A percentile compares a stretch with the other conserved stretches of the same genome.
phyloP scores from a whole-genome alignment of 805 yeast genomes.

The Yamadazyma olivae region DNA sequence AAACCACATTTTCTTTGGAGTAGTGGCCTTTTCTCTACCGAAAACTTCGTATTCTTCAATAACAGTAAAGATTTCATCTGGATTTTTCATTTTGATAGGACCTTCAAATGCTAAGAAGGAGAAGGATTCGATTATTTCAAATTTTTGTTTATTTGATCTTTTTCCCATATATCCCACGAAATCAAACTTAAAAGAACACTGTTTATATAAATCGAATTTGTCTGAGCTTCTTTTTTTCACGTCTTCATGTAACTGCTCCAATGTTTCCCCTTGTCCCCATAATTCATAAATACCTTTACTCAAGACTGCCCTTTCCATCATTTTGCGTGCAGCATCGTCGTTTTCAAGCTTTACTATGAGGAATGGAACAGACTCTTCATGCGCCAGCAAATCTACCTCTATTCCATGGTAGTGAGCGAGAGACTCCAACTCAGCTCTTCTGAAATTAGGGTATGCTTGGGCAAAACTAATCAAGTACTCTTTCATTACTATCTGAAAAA shows the following conservation, averaged over 20 bases:
- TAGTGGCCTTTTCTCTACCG: constrained; percentile 44
- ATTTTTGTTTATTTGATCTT: constrained; percentile 48
- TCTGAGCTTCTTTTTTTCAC: constrained; percentile 32
- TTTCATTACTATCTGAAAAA: constrained; percentile 30
- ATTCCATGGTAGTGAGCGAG: constrained; percentile 66
- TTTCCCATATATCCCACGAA: constrained; percentile 73
- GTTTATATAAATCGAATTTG: constrained; percentile 36
- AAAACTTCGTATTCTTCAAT: constrained; percentile 66
- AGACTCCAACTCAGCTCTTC: constrained; percentile 81
- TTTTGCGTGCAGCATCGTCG: constrained; percentile 63
- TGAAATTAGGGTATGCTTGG: constrained; percentile 75
- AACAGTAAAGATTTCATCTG: constrained; percentile 67
- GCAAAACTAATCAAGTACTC: constrained; percentile 80
- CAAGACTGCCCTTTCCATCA: constrained; percentile 67
- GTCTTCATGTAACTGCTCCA: constrained; percentile 56
- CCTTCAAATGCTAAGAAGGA: constrained; percentile 71
- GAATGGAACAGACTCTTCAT: constrained; percentile 65
- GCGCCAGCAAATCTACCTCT: constrained; percentile 54
- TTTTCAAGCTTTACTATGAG: constrained; percentile 60
- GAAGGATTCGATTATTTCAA: constrained; percentile 69
- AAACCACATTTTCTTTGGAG: constrained; percentile 63
- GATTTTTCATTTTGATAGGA: constrained; percentile 70
- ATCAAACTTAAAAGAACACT: constrained; percentile 73
- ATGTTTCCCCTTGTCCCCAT: constrained; percentile 68
- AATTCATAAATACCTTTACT: constrained; percentile 76